Evolutionary conservation across 345 rosid species (phyloP).

Genomic region (Psidium guajava): DNA sequence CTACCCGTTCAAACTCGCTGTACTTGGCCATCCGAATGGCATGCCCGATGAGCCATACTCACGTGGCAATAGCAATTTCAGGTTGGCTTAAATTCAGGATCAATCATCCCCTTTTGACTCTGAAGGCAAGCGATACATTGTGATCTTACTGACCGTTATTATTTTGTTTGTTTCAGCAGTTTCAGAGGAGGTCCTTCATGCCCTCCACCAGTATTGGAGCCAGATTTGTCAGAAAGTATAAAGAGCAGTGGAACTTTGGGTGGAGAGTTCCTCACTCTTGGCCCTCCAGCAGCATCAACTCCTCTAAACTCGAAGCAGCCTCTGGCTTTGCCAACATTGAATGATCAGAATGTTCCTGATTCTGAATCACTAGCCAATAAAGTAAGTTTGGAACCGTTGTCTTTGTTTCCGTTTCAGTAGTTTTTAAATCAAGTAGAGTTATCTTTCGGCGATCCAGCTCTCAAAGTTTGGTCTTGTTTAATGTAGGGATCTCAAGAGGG

Average conservation of each 20-base stretch:
- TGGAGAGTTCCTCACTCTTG: slow-evolving; percentile 38
- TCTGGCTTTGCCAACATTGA: slow-evolving; percentile 5
- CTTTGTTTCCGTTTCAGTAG: not conserved
- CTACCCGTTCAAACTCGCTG: slow-evolving; percentile 12
- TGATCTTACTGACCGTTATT: not conserved
- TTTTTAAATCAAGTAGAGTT: not conserved
- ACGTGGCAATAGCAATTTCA: slow-evolving; percentile 13
- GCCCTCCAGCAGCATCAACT: slow-evolving; percentile 20
- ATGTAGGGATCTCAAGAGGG: slow-evolving; percentile 20
- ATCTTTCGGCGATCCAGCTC: not conserved
- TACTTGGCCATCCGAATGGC: slow-evolving; percentile 13
- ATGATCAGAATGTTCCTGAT: slow-evolving; percentile 7
- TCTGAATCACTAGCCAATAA: slow-evolving; percentile 20
- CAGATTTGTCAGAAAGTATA: slow-evolving; percentile 8
- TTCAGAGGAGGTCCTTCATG: slow-evolving; percentile 23
- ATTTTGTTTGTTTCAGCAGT: not conserved
- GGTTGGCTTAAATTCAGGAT: slow-evolving; percentile 11
- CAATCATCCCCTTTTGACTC: not conserved
- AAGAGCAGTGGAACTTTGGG: slow-evolving; percentile 8
- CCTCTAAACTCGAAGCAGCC: slow-evolving; percentile 12
- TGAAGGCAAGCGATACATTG: not conserved
- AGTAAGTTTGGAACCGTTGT: slow-evolving; percentile 13
- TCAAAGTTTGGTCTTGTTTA: not conserved
- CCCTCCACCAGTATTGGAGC: slow-evolving; percentile 15
- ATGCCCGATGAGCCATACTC: slow-evolving; percentile 24